Evolutionary conservation across 371 early-diverging fungal species (phyloP), one percentile per base, ranked within the genome.

Genomic region (Mucor circinelloides): DNA sequence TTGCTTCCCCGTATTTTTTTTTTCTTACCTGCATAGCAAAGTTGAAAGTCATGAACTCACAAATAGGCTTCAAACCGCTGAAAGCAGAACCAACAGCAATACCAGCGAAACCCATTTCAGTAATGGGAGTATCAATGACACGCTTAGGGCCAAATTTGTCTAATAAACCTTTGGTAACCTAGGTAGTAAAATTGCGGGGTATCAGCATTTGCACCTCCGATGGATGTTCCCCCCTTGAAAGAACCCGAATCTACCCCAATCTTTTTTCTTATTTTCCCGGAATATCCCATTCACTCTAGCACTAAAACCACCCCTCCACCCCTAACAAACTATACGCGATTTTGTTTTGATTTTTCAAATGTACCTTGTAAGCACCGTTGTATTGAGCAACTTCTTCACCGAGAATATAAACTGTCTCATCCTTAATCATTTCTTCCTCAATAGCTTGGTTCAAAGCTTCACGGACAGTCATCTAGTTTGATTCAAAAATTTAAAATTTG

Each of bases 1-100:
- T 28, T 21, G 28, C 19, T 70, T 36, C 40, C 31, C 32, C 44
- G 6, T 31, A 19, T 36, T 44, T 21, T 23, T 30, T 31, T 58
- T 30, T 31, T 19, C 52, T 77, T 84, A 94, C 95, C 90, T 99
- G 99, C 95, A 99, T 95, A 52, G 99, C 94, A 90, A 99, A 99
- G 92, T 99, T 99, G 87, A 95, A 99, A 58, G 99, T 99, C 99
- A 99, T 99, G 87, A 99, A 99, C 82, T 99, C 99, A 87, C 98
- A 97, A 68, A 99, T 91, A 44, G 99, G 99, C 87, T 93, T 94
- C 48, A 99, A 87, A 32, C 99, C 99, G 66, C 91, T 84, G 68
- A 97, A 90, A 32, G 98, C 97, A 42, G 99, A 92, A 67, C 99
- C 99, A 54, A 98, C 93, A 74, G 99, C 99, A 63, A 99, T 79